Conservation (phyloP, 2,329 filamentous ascomycete species). For the Daldinia sp. region DNA sequence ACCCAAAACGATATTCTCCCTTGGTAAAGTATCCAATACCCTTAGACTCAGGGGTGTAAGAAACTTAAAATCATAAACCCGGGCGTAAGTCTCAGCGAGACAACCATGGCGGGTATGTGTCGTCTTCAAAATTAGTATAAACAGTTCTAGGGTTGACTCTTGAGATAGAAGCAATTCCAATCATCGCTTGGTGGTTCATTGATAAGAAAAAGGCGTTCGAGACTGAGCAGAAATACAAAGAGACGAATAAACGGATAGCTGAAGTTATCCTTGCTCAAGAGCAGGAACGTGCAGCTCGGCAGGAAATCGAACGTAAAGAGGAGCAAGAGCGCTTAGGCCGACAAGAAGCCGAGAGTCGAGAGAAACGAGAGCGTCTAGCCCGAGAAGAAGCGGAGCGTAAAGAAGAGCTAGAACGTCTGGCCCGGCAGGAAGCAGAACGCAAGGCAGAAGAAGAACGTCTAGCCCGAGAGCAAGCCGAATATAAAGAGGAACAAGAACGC, state of each 20-base stretch:
- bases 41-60: neutral
- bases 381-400: neutral
- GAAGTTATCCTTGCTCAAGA: slow-evolving; percentile 3
- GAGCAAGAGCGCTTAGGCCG: neutral
- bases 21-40: neutral
- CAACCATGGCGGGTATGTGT: neutral
- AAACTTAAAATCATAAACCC: no score
- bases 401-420: neutral
- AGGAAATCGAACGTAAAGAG: neutral
- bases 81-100: neutral
- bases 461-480: slow-evolving; percentile 1
- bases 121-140: neutral
- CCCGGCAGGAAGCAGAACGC: neutral
- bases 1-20: neutral
- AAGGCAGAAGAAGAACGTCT: neutral
- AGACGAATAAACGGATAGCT: neutral
- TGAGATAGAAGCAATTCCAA: neutral
- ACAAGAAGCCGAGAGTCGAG: neutral
- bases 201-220: slow-evolving; percentile 4
- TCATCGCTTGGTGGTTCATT: slow-evolving; percentile 6
- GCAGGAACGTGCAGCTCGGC: neutral
- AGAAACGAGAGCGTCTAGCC: neutral
- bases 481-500: neutral
- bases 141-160: neutral
- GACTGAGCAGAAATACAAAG: slow-evolving; percentile 2